Evolutionary conservation across 768 basidiomycete species (phyloP).

Genomic region (Termitomyces titanicus): DNA sequence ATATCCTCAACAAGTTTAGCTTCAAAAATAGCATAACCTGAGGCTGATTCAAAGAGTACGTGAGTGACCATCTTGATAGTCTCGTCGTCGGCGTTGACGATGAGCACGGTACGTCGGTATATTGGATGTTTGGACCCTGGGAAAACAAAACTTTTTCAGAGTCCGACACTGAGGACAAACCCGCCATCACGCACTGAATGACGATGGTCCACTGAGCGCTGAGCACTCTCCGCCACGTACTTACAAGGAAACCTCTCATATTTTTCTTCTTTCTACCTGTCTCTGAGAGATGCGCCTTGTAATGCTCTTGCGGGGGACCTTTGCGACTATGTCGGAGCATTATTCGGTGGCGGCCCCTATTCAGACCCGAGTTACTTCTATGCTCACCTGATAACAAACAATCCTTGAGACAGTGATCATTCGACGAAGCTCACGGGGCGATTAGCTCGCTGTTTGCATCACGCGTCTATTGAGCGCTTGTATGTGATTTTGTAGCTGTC

Average conservation of each 20-base stretch:
- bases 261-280: too few species aligned
- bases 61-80: conserved; percentile 64
- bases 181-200: neutral
- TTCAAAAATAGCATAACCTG: conserved; percentile 92
- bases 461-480: neutral
- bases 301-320: too few species aligned
- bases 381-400: neutral
- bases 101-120: conserved; percentile 17
- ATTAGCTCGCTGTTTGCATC: neutral
- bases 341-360: neutral
- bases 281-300: neutral
- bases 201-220: too few species aligned
- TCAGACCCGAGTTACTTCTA: too few species aligned
- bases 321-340: conserved; percentile 1
- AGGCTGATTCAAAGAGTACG: conserved; percentile 89
- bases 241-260: neutral
- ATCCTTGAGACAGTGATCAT: neutral
- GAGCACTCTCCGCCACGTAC: too few species aligned
- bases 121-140: conserved; percentile 8
- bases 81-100: conserved; percentile 31
- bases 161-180: conserved; percentile 13
- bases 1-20: conserved; percentile 85
- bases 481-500: neutral
- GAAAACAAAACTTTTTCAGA: conserved; percentile 25
- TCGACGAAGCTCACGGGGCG: conserved; percentile 1